Conservation (phyloP, 1,139 yeast species). For the Wickerhamiella infanticola region DNA sequence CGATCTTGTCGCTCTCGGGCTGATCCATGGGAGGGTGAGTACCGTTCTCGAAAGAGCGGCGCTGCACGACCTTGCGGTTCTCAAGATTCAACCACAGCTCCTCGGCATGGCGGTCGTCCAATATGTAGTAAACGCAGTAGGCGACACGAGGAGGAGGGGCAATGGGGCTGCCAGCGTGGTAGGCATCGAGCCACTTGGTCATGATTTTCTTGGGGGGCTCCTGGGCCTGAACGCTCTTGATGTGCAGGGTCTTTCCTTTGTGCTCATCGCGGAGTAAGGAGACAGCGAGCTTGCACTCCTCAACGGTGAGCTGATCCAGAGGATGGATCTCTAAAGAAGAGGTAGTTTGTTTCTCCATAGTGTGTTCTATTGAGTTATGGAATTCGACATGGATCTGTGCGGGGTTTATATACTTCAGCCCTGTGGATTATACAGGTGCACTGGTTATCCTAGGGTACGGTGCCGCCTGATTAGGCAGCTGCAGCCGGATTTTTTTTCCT, state of each 20-base stretch:
- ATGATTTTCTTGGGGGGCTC: conserved; percentile 76
- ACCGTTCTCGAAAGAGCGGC: conserved; percentile 42
- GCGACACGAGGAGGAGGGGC: conserved; percentile 44
- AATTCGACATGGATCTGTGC: too few species aligned
- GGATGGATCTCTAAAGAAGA: conserved; percentile 23
- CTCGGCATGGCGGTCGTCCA: conserved; percentile 44
- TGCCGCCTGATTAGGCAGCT: too few species aligned
- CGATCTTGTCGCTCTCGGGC: conserved; percentile 47
- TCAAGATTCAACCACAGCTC: conserved; percentile 62
- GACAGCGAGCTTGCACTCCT: conserved; percentile 48
- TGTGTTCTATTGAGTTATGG: too few species aligned
- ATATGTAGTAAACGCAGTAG: conserved; percentile 48
- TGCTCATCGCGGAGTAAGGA: conserved; percentile 32
- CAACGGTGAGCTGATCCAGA: conserved; percentile 53
- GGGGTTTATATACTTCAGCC: too few species aligned
- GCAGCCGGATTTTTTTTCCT: too few species aligned
- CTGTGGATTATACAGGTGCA: too few species aligned
- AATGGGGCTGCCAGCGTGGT: conserved; percentile 39
- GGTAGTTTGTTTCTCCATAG: not conserved
- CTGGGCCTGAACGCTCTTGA: conserved; percentile 53
- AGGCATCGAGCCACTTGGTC: conserved; percentile 55
- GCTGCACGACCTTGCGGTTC: conserved; percentile 40
- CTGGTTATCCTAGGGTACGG: too few species aligned
- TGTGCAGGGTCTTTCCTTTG: conserved; percentile 40
- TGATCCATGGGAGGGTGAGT: conserved; percentile 62